phyloP scores from a whole-genome alignment of 2,329 filamentous ascomycete genomes.

The Ambrosiella xylebori region DNA sequence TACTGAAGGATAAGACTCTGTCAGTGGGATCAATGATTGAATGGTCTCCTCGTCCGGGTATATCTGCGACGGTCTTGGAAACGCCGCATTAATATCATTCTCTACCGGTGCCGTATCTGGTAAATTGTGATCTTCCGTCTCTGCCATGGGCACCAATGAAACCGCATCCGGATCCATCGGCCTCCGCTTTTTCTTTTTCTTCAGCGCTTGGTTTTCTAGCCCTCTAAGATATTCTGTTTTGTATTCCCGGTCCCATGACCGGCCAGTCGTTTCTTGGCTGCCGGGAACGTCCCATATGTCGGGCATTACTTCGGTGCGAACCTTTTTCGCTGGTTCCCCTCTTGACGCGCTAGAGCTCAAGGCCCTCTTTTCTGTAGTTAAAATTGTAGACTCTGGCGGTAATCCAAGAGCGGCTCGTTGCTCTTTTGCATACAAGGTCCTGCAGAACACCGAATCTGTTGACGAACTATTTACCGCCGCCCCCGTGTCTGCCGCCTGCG shows the following conservation, averaged over 20 bases:
- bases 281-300: not conserved
- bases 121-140: not conserved
- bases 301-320: not conserved
- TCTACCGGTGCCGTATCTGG: not conserved
- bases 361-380: not conserved
- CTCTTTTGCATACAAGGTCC: conserved; percentile 30
- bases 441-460: conserved; percentile 32
- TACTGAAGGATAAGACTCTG: not conserved
- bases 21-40: conserved; percentile 1
- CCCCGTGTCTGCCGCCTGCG: conserved; percentile 1
- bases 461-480: conserved; percentile 18
- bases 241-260: not conserved
- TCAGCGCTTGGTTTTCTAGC: not conserved
- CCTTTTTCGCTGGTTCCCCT: not conserved
- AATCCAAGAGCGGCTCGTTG: conserved; percentile 17
- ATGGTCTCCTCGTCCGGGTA: conserved; percentile 3
- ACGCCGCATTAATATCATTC: not conserved
- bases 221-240: not conserved
- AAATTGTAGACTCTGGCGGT: not conserved
- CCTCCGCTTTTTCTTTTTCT: conserved; percentile 1
- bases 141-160: not conserved
- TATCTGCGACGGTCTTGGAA: not conserved
- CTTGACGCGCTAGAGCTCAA: not conserved
- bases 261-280: not conserved
- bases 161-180: not conserved